phyloP scores from a whole-genome alignment of 352 stramenopile genomes.

The Thalassiosira delicatula region DNA sequence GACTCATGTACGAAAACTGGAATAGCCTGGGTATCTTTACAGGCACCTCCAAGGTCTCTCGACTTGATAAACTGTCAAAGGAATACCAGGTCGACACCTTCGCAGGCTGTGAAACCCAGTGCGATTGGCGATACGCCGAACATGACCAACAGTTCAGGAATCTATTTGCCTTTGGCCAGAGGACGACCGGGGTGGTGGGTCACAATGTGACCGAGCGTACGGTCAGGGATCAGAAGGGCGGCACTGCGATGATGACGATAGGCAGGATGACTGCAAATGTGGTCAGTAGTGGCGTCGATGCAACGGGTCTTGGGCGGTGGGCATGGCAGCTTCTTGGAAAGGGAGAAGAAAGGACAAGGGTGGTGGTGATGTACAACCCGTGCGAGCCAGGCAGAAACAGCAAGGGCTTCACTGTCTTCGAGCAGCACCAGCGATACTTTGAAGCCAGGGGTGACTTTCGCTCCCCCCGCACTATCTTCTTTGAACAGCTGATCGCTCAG shows the following conservation, averaged over 20 bases:
- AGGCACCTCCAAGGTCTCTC: background rate
- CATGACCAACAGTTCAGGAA: background rate
- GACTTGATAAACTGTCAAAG: background rate
- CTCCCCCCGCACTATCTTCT: background rate
- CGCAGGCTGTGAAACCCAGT: background rate
- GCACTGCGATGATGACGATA: slow-evolving; percentile 14
- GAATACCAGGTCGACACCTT: background rate
- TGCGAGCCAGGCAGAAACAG: background rate
- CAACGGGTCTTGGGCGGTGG: slow-evolving; percentile 12
- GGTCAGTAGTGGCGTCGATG: background rate
- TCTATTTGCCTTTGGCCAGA: background rate
- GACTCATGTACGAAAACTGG: slow-evolving; percentile 18
- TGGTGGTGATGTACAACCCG: slow-evolving; percentile 25
- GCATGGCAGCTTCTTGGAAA: slow-evolving; percentile 11
- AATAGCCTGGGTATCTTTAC: slow-evolving; percentile 31
- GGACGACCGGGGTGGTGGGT: background rate
- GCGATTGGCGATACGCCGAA: background rate
- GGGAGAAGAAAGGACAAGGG: background rate
- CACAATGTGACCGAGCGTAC: slow-evolving; percentile 22
- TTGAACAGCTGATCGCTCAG: background rate
- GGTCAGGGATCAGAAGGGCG: slow-evolving; percentile 18
- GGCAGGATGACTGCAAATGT: background rate
- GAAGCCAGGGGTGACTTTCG: background rate
- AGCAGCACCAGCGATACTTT: background rate
- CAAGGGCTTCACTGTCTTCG: background rate